Base-by-base conservation (phyloP, 2,329 filamentous ascomycete genomes). In the Aspergillus felis region DNA sequence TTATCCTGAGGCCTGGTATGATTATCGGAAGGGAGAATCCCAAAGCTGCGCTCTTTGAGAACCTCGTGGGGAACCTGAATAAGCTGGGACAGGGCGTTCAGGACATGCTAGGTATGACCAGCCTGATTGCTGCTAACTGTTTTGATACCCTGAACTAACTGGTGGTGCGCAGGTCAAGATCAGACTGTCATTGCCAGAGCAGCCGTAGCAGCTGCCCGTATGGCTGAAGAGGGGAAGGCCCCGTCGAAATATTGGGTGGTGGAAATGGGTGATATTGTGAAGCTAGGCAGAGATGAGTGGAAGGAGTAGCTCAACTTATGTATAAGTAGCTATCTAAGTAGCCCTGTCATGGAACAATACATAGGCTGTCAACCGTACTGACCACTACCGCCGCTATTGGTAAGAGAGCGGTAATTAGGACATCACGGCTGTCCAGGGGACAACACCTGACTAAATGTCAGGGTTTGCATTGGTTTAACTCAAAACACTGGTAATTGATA, bases 1-100 rank as follows among this genome's bases (percentile, higher is more conserved):
- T 75, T 51, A 70, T 75, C 41, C 25, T 75, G 44, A 60, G 69
- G 17, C 73, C 73, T 1, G 73, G 73, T 1, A 68, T 74, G 69
- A 74, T 75, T 55, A 58, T 75, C 6, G 68, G 66, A 25, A 65
- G 60, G 58, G 69, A 72, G 57, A 64, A 24, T 1, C 50, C 64
- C 0, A 68, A 67, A 24, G 57, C 57, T 20, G 52, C 59, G 4
- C n/a, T 69, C 2, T 56, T 67, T 10, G 68, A 71, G 47, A 56
- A 27, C 1, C 32, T 66, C 24, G 59, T 70, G 22, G 66, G 61
- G 22, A 54, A 55, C 3, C 42, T 71, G 3, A 61, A 63, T 27
- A 62, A 55, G 32, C 28, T 71, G 6, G 62, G 63, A 22, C 67
- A 66, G 55, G 59, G 64, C 14, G 20, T 68, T 7, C 69, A 71